These are phyloP conservation scores for Aspergillus pseudotamarii DNA, from an alignment of 2,329 filamentous ascomycete species.

Conservation along the genomic window DNA sequence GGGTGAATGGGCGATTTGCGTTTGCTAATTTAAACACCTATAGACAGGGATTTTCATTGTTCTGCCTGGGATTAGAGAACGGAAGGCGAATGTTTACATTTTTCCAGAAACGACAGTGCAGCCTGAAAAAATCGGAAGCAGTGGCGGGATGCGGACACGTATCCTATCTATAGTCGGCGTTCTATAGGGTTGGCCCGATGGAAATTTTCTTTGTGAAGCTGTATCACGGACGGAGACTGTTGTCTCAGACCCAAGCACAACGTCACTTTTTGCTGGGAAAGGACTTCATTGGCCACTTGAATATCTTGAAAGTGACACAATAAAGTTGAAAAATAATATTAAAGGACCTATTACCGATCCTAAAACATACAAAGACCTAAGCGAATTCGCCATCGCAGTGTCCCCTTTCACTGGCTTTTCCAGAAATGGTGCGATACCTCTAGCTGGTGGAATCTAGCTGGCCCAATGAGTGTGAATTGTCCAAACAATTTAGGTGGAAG, in stretches of 20 bases:
- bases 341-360: background rate
- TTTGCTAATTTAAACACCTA: background rate
- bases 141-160: background rate
- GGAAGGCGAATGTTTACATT: background rate
- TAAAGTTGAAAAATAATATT: background rate
- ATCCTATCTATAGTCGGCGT: background rate
- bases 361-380: background rate
- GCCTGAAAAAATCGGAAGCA: background rate
- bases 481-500: too few relatives aligned
- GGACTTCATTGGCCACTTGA: background rate
- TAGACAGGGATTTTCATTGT: background rate
- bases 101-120: background rate
- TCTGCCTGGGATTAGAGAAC: background rate
- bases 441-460: too few relatives aligned
- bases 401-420: too few relatives aligned
- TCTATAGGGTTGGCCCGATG: background rate
- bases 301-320: background rate
- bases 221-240: background rate
- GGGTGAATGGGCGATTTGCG: background rate
- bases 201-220: background rate
- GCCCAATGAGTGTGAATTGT: too few relatives aligned
- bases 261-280: background rate
- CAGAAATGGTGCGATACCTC: background rate
- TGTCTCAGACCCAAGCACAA: background rate
- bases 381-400: background rate